phyloP scores from a whole-genome alignment of 106 monocot species.

The Chionographis japonica region DNA sequence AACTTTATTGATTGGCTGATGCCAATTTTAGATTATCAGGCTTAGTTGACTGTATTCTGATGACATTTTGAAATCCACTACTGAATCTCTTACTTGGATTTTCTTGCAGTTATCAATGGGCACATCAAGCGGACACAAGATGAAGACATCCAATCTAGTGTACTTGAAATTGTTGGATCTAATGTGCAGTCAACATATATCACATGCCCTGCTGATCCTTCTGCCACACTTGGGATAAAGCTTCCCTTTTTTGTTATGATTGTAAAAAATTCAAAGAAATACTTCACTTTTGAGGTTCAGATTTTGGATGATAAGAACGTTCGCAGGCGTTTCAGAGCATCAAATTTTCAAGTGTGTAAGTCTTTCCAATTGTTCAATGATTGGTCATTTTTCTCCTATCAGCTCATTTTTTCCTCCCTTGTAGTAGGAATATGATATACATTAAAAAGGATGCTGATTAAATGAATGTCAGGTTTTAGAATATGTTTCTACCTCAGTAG shows the following conservation, averaged over 20 bases:
- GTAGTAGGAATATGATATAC: too few species aligned
- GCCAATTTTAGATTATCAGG: neutral
- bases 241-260: conserved; percentile 88
- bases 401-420: neutral
- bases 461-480: too few species aligned
- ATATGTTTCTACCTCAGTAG: too few species aligned
- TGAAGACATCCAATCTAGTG: conserved; percentile 98
- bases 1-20: neutral
- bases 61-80: neutral
- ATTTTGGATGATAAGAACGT: conserved; percentile 94
- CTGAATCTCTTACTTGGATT: conserved; percentile 1
- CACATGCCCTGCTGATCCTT: conserved; percentile 94
- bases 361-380: conserved; percentile 10
- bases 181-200: conserved; percentile 94
- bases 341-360: conserved; percentile 91
- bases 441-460: too few species aligned
- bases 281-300: conserved; percentile 99
- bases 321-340: conserved; percentile 83
- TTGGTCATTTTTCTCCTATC: neutral
- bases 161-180: conserved; percentile 88
- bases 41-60: neutral
- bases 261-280: conserved; percentile 93
- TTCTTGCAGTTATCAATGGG: conserved; percentile 66
- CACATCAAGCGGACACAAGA: conserved; percentile 87
- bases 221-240: conserved; percentile 95